phyloP scores from a whole-genome alignment of 768 basidiomycete genomes.

The Tylopilus subfusipes region DNA sequence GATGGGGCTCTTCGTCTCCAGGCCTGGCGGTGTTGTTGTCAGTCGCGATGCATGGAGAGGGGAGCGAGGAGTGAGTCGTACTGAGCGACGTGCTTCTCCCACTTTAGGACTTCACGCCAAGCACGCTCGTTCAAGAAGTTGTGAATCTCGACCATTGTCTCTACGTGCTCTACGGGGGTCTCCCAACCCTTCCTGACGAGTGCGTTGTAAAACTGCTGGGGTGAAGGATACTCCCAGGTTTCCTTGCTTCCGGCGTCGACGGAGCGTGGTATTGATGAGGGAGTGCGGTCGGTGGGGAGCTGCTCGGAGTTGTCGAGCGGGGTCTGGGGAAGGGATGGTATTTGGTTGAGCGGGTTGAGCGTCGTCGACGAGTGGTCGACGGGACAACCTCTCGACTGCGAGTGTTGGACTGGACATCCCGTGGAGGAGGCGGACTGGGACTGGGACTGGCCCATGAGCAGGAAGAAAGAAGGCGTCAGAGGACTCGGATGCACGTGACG shows the following conservation, averaged over 20 bases:
- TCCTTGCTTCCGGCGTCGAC: slow-evolving; percentile 18
- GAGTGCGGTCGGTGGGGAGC: slow-evolving; percentile 71
- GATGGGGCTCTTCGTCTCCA: slow-evolving; percentile 59
- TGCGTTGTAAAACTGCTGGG: slow-evolving; percentile 98
- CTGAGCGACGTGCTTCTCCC: slow-evolving; percentile 67
- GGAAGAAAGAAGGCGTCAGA: not conserved
- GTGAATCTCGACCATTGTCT: slow-evolving; percentile 97
- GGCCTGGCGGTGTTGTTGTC: slow-evolving; percentile 34
- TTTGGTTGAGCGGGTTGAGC: slow-evolving; percentile 78
- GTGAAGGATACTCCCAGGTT: slow-evolving; percentile 94
- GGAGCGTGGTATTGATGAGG: slow-evolving; percentile 84
- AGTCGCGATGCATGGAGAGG: not conserved
- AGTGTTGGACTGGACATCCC: slow-evolving; percentile 45
- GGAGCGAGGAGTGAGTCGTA: slow-evolving; percentile 6
- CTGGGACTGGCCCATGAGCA: slow-evolving; percentile 18
- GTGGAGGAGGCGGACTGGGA: slow-evolving; percentile 21
- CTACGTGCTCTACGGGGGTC: slow-evolving; percentile 93
- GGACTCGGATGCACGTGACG: slow-evolving; percentile 22
- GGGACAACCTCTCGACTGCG: slow-evolving; percentile 48
- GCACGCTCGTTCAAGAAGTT: slow-evolving; percentile 97
- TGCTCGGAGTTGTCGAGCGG: slow-evolving; percentile 50
- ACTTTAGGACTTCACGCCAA: slow-evolving; percentile 90
- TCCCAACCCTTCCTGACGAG: slow-evolving; percentile 96
- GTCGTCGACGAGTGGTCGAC: slow-evolving; percentile 47
- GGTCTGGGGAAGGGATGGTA: slow-evolving; percentile 77